Percentiles rank a stretch among this genome's conserved stretches.
Conservation (phyloP, 164 flowering plant genomes). For the Vitis vinifera region ASM3070453v1 NC_081815.1:2748001-2748500, state of each 20-base stretch:
- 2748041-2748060: constrained; percentile 6
- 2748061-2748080: not conserved
- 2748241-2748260: constrained; percentile 2
- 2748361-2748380: constrained; percentile 71
- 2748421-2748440: constrained; percentile 45
- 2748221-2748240: constrained; percentile 14
- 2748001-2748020: constrained; percentile 8
- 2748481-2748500: constrained; percentile 22
- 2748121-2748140: constrained; percentile 6
- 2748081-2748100: not conserved
- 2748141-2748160: constrained; percentile 6
- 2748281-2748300: constrained; percentile 41
- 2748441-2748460: constrained; percentile 22
- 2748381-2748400: constrained; percentile 60
- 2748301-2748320: constrained; percentile 58
- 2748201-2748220: constrained; percentile 10
- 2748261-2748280: constrained; percentile 10
- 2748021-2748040: not conserved
- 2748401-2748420: constrained; percentile 70
- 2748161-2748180: constrained; percentile 10
- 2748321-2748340: constrained; percentile 71
- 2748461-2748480: constrained; percentile 27
- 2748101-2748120: not conserved
- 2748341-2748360: constrained; percentile 40
- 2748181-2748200: constrained; percentile 6